Percentiles rank a stretch among this genome's conserved stretches.
Evolutionary conservation across 2,329 filamentous ascomycete genomes (phyloP).

Genomic region (Xylariaceae sp.): DNA sequence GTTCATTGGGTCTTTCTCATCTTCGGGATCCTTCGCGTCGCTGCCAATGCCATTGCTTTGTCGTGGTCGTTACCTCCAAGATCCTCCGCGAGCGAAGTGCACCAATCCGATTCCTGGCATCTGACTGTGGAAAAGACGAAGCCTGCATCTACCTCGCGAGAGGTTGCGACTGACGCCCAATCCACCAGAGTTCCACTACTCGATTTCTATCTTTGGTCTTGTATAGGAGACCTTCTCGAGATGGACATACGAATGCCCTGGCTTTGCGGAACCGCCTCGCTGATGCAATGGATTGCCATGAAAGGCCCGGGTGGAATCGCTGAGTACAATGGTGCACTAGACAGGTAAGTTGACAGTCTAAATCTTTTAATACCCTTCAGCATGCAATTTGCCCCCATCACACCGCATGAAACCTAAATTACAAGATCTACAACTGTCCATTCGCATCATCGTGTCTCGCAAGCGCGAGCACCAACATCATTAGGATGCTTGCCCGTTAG

Average conservation of each 20-base stretch:
- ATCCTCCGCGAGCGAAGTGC: slow-evolving; percentile 21
- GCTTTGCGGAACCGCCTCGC: slow-evolving; percentile 70
- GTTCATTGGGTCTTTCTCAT: slow-evolving; percentile 53
- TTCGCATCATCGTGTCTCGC: slow-evolving; percentile 31
- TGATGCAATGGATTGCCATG: slow-evolving; percentile 71
- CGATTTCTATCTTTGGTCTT: slow-evolving; percentile 73
- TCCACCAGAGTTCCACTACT: slow-evolving; percentile 60
- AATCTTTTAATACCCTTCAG: slow-evolving; percentile 31
- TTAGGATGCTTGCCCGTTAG: too few relatives aligned
- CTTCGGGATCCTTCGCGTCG: slow-evolving; percentile 62
- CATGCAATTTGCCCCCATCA: slow-evolving; percentile 27
- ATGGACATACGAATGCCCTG: slow-evolving; percentile 83
- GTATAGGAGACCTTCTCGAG: slow-evolving; percentile 68
- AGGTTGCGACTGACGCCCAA: slow-evolving; percentile 14
- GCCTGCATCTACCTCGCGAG: slow-evolving; percentile 13
- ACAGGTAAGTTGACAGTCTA: slow-evolving; percentile 68
- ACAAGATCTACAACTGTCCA: slow-evolving; percentile 39
- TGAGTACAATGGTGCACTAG: slow-evolving; percentile 70
- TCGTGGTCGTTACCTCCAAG: slow-evolving; percentile 64
- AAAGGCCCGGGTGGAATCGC: slow-evolving; percentile 72
- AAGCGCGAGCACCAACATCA: slow-evolving; percentile 34
- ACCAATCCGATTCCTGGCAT: slow-evolving; percentile 24
- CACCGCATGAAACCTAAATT: slow-evolving; percentile 46
- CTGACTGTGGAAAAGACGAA: slow-evolving; percentile 23
- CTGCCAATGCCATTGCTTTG: slow-evolving; percentile 60